Percentiles rank a stretch among this genome's conserved stretches.
phyloP scores from a whole-genome alignment of 441 rosid species.

The Metrosideros polymorpha region DNA sequence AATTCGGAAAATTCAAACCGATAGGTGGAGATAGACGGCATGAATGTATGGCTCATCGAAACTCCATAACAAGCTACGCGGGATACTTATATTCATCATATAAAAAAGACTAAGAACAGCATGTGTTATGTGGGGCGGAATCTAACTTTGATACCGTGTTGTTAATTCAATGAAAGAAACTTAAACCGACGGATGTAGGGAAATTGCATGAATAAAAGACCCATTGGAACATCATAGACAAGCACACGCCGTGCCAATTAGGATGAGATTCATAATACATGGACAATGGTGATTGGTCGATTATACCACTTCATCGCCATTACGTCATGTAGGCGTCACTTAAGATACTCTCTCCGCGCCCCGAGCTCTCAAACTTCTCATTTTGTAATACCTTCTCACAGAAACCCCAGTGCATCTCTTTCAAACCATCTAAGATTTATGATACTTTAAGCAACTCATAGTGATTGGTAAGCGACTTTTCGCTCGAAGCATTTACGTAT shows the following conservation, averaged over 20 bases:
- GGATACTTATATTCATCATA: not conserved
- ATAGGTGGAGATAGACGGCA: accelerated
- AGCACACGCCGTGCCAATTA: not conserved
- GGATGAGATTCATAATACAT: not conserved
- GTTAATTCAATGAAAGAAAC: not conserved
- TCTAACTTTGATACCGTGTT: not conserved
- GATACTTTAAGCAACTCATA: not conserved
- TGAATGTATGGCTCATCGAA: not conserved
- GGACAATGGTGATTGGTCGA: not conserved
- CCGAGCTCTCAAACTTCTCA: not conserved
- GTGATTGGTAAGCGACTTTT: not conserved
- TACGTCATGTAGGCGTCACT: not conserved
- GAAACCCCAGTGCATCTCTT: not conserved
- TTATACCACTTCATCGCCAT: not conserved
- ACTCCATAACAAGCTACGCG: not conserved
- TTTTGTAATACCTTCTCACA: not conserved
- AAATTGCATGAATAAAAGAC: not conserved
- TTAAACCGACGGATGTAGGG: not conserved
- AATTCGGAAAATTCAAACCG: not conserved
- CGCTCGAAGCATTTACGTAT: not conserved
- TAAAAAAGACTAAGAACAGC: not conserved
- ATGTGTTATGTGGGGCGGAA: not conserved
- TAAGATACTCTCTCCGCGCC: not conserved
- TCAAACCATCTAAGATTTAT: not conserved
- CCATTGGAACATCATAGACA: not conserved